Base-by-base conservation (phyloP, 2,329 filamentous ascomycete species). In the Fusarium poae region DNA sequence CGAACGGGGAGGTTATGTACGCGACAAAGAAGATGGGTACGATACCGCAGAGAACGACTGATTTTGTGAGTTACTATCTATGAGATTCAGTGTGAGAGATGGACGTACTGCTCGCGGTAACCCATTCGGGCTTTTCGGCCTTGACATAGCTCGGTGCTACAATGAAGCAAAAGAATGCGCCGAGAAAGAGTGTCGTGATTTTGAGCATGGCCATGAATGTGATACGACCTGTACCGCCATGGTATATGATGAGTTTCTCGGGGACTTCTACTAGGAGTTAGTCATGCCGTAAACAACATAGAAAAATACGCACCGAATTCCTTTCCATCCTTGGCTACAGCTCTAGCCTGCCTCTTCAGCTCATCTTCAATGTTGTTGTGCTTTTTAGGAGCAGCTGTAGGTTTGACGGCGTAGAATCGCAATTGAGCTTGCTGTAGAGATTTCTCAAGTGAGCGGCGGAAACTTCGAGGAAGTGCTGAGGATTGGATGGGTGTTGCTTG, bases 141-240 rank as follows among this genome's bases (percentile, higher is more conserved):
- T 79, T 77, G n/a, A 82, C 56, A 70, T 89, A 90, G 21, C 83
- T 80, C 0, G 91, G 91, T 0, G 86, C 87, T 50, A 90, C 83
- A 27, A 93, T 79, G 52, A 90, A 79, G 68, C 83, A 84, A 72
- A 92, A 92, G 70, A 91, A 88, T 23, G 84, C 85, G 57, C 91
- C 90, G 39, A 92, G 78, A 64, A 93, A 87, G 40, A 96, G 84
- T 5, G 90, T 90, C 1, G 89, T 89, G 57, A 95, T 80, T 73
- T 93, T 93, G 65, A 92, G 78, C 74, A 89, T 86, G 49, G 90
- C 91, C 45, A 95, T 80, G 69, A 91, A 90, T 9, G 89, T 87
- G 30, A 87, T 90, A 60, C 87, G 85, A 11, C 85, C 84, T 1
- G 88, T 90, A 53, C 92, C 92, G 54, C 89, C 89, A 79, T 94